Base-by-base conservation (phyloP, 257 asterid genomes). In the Solanum acaule region DNA sequence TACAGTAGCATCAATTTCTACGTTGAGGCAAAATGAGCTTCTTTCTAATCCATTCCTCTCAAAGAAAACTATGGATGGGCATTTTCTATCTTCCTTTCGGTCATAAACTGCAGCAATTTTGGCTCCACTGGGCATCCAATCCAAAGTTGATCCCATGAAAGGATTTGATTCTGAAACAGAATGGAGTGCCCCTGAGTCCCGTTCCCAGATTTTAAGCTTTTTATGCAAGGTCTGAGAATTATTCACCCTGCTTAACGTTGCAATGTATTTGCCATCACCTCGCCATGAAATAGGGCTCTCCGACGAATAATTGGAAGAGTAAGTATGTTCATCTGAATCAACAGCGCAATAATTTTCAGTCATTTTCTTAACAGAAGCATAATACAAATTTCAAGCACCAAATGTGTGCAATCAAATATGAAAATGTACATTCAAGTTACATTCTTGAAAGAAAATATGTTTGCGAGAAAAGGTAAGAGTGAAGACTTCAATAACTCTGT, bases 31-130 rank as follows among this genome's bases (percentile, higher is more conserved):
- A 93, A 92, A 97, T 40, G 96, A 96, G 93, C 95, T 94, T 92
- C 99, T 94, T 93, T 95, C 95, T 73, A 97, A 90, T 70, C 99
- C 98, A 84, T 97, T 97, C 90, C 92, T 97, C 94, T 97, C 99
- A 90, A 93, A 94, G 86, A 97, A 90, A 89, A 92, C 98, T 89
- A 97, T 78, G 40, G 94, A 94, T 42, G 95, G 98, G 73, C 94
- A 92, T 91, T 90, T 89, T 22, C 91, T 92, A 87, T 93, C 93
- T 86, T 92, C 95, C 90, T 88, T 93, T 46, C 56, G 91, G 85
- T 94, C 95, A 88, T 90, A 93, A 71, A 91, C 94, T 44, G 92
- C 89, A 63, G 98, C 98, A 89, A 97, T 94, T 93, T 96, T 96
- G 72, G 99, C 93, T 86, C 99, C 98, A 83, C 88, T 94, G 25